Evolutionary conservation across 2,329 filamentous ascomycete genomes (phyloP).

Genomic region (Exophiala alcalophila): DNA sequence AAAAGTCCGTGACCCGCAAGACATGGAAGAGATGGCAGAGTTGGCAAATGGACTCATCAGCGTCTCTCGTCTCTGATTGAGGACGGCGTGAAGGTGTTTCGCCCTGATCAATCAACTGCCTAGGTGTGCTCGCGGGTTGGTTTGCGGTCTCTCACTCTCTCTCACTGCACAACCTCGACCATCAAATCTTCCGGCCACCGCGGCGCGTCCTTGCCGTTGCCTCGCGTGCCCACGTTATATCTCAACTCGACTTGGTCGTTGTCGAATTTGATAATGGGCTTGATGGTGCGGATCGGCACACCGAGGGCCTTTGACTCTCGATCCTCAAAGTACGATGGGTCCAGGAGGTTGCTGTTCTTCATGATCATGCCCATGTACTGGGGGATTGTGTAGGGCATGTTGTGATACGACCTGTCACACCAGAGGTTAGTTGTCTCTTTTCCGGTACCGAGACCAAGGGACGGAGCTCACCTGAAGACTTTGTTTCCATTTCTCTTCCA

Average conservation of each 20-base stretch:
- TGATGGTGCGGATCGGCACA: constrained; percentile 40
- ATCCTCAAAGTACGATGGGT: constrained; percentile 50
- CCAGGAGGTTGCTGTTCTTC: constrained; percentile 45
- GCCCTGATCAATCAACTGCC: too few species aligned
- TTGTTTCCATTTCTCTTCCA: constrained; percentile 47
- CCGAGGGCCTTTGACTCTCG: constrained; percentile 40
- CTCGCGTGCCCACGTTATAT: constrained; percentile 51
- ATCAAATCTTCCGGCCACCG: constrained; percentile 47
- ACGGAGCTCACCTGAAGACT: constrained; percentile 46
- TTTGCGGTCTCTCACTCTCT: neutral
- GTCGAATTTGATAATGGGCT: constrained; percentile 45
- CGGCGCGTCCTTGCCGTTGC: constrained; percentile 50
- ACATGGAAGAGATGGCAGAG: too few species aligned
- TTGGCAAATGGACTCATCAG: too few species aligned
- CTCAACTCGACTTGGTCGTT: constrained; percentile 40
- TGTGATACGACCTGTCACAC: constrained; percentile 39
- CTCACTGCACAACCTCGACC: constrained; percentile 24
- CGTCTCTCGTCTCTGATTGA: too few species aligned
- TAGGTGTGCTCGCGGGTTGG: too few species aligned
- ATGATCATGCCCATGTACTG: constrained; percentile 42
- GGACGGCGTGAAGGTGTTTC: too few species aligned
- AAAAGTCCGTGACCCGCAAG: too few species aligned
- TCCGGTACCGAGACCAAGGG: neutral
- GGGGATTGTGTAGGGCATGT: constrained; percentile 46
- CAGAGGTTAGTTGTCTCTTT: neutral